These are phyloP conservation scores for Tolypocladium ovalisporum DNA, from an alignment of 2,329 filamentous ascomycete genomes.

Conservation along the genomic window DNA sequence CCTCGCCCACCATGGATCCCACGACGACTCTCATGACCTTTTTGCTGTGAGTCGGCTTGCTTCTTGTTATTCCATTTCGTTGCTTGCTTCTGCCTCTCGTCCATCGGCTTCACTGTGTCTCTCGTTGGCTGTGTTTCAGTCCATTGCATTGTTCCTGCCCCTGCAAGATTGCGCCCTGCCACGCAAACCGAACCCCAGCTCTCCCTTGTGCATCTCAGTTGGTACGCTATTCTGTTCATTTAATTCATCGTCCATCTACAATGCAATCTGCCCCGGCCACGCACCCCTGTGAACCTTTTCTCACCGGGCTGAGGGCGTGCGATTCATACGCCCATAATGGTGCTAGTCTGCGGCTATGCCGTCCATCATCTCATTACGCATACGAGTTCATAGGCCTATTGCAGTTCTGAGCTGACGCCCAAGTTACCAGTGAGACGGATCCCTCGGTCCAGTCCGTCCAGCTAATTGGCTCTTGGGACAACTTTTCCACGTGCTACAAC, in stretches of 20 bases:
- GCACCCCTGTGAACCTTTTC: not conserved
- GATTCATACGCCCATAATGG: not conserved
- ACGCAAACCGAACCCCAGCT: not conserved
- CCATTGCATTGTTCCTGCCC: not conserved
- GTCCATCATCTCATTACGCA: not conserved
- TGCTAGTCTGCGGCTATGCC: not conserved
- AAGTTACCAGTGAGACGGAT: slow-evolving; percentile 41
- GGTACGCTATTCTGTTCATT: not conserved
- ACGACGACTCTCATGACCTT: slow-evolving; percentile 59
- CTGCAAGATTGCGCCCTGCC: not conserved
- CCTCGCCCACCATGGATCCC: slow-evolving; percentile 38
- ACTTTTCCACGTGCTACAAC: slow-evolving; percentile 67
- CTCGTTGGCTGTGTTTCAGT: not conserved
- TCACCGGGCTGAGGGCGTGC: not conserved
- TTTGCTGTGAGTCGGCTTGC: slow-evolving; percentile 46
- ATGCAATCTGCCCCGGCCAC: not conserved
- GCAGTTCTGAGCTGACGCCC: slow-evolving; percentile 8
- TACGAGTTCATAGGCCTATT: not conserved
- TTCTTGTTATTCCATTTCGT: not conserved
- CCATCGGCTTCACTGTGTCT: not conserved
- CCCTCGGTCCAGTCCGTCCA: slow-evolving; percentile 59
- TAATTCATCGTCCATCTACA: not conserved
- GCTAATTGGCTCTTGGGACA: slow-evolving; percentile 90
- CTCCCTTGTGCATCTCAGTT: not conserved
- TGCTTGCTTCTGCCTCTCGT: slow-evolving; percentile 2